phyloP scores from a whole-genome alignment of 352 stramenopile species.

The Phytopythium vexans region DNA sequence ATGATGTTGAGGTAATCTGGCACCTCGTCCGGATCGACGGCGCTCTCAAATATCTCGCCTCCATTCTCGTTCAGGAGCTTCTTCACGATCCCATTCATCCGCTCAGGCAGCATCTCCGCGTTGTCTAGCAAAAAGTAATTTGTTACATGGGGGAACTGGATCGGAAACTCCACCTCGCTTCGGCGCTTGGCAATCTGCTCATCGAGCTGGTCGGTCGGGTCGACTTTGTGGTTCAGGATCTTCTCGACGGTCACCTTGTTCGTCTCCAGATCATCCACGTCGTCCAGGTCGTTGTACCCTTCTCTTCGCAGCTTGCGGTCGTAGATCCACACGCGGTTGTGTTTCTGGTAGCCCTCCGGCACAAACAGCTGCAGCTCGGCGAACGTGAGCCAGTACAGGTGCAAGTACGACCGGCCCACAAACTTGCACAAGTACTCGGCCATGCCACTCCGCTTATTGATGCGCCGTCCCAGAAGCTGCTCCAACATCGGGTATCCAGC shows the following conservation, averaged over 20 bases:
- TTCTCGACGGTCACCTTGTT: constrained; percentile 88
- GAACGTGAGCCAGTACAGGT: constrained; percentile 88
- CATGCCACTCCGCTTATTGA: constrained; percentile 65
- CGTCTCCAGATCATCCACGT: constrained; percentile 84
- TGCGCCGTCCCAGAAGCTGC: constrained; percentile 79
- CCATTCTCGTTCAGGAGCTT: constrained; percentile 81
- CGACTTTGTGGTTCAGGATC: constrained; percentile 84
- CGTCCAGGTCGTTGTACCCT: constrained; percentile 81
- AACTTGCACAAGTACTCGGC: constrained; percentile 90
- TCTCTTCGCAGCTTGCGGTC: constrained; percentile 79
- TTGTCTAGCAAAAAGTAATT: constrained; percentile 84
- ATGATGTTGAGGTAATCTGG: constrained; percentile 87
- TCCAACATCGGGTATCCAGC: constrained; percentile 69
- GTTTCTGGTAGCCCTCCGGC: constrained; percentile 81
- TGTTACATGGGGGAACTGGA: constrained; percentile 70
- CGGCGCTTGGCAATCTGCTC: constrained; percentile 80
- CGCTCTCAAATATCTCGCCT: constrained; percentile 80
- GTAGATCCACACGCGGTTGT: constrained; percentile 81
- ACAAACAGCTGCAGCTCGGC: constrained; percentile 85
- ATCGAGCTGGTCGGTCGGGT: constrained; percentile 76
- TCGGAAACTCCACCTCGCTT: constrained; percentile 39
- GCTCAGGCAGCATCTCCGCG: constrained; percentile 58
- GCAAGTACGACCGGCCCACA: constrained; percentile 81
- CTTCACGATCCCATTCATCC: constrained; percentile 72
- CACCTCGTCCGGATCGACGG: constrained; percentile 78